Conservation (phyloP, 2,329 filamentous ascomycete species). For the Aphanocladium album region DNA sequence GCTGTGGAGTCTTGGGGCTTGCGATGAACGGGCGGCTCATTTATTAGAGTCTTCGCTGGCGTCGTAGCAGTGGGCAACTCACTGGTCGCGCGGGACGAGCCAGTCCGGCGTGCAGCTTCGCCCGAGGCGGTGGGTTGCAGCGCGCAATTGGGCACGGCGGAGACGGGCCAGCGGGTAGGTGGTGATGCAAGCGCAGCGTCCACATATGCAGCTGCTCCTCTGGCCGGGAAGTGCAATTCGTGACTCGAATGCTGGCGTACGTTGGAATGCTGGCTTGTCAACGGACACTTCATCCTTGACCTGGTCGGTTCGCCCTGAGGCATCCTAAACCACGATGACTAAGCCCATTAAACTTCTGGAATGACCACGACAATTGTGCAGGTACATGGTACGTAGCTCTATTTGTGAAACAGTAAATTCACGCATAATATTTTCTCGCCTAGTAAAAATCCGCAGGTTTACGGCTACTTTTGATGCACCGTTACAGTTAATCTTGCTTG, state of each 20-base stretch:
- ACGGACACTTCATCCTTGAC: background rate
- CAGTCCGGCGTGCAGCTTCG: background rate
- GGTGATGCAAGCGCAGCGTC: too few relatives aligned
- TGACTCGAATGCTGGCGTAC: background rate
- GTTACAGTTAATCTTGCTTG: background rate
- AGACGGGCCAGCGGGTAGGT: too few relatives aligned
- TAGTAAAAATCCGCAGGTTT: background rate
- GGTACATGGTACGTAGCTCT: too few relatives aligned
- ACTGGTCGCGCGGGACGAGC: background rate
- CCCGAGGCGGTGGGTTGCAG: background rate
- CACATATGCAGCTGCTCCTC: too few relatives aligned
- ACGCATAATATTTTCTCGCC: conserved; percentile 10
- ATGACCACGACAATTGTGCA: too few relatives aligned
- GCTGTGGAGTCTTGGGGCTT: conserved; percentile 1
- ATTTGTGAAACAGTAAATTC: background rate
- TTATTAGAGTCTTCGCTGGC: background rate
- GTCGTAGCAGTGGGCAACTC: background rate
- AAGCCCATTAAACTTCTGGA: background rate
- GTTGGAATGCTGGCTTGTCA: background rate
- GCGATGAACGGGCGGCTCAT: background rate
- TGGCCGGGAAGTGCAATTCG: background rate
- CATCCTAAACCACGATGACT: background rate
- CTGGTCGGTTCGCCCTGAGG: background rate
- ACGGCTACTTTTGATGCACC: background rate
- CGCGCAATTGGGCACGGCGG: background rate